These are phyloP conservation scores for Magnolia changhungtana DNA, from an alignment of 164 flowering plant species.

Conservation along the genomic window DNA sequence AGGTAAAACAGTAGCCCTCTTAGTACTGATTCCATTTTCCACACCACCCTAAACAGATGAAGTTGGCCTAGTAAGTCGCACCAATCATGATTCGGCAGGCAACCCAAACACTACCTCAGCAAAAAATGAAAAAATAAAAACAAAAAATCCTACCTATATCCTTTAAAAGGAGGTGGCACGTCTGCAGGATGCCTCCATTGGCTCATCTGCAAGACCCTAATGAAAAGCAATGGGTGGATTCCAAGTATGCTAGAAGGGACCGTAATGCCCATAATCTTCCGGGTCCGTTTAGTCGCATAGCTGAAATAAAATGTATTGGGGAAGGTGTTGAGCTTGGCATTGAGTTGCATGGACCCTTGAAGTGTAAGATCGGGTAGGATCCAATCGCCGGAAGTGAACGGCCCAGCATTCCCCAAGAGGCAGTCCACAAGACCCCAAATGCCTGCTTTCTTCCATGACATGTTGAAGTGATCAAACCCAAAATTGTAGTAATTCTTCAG, in stretches of 20 bases:
- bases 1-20: too few relatives aligned
- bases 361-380: conserved; percentile 92
- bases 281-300: conserved; percentile 86
- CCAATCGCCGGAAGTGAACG: conserved; percentile 96
- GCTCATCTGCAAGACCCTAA: conserved; percentile 87
- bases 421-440: conserved; percentile 73
- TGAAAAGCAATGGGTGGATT: conserved; percentile 77
- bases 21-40: too few relatives aligned
- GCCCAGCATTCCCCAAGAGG: conserved; percentile 82
- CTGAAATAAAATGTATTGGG: conserved; percentile 90
- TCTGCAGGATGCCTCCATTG: conserved; percentile 80
- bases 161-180: conserved; percentile 80
- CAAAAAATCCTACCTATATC: conserved; percentile 59
- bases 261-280: conserved; percentile 60
- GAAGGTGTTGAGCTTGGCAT: conserved; percentile 65
- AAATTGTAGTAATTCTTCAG: conserved; percentile 80
- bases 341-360: conserved; percentile 73
- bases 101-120: too few relatives aligned
- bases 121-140: too few relatives aligned
- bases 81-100: too few relatives aligned
- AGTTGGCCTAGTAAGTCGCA: too few relatives aligned
- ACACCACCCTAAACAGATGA: too few relatives aligned
- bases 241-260: conserved; percentile 74
- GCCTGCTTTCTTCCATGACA: conserved; percentile 77
- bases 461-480: conserved; percentile 91